phyloP scores from a whole-genome alignment of 2,329 filamentous ascomycete species.

The Cladobotryum protrusum region DNA sequence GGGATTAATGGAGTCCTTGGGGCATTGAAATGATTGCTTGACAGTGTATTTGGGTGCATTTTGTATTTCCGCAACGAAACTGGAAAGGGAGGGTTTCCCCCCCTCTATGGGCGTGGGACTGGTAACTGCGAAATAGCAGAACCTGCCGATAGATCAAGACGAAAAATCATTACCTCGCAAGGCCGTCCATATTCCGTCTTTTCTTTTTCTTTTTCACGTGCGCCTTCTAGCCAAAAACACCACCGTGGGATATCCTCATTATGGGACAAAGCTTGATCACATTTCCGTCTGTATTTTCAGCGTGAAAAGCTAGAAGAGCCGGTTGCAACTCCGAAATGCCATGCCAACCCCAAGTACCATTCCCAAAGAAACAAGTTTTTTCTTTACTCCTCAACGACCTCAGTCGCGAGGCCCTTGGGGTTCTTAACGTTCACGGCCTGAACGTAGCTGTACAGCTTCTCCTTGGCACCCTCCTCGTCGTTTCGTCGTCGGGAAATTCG shows the following conservation, averaged over 20 bases:
- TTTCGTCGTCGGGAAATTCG: constrained; percentile 99
- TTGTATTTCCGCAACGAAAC: constrained; percentile 12
- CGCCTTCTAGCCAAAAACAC: constrained; percentile 3
- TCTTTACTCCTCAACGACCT: constrained; percentile 70
- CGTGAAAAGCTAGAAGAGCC: constrained; percentile 39
- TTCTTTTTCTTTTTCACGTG: not conserved
- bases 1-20: constrained; percentile 39
- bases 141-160: constrained; percentile 11
- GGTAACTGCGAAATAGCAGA: constrained; percentile 8
- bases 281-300: constrained; percentile 31
- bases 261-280: constrained; percentile 25
- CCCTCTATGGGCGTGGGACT: constrained; percentile 7
- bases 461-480: constrained; percentile 98
- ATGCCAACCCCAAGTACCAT: constrained; percentile 37
- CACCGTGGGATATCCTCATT: constrained; percentile 2
- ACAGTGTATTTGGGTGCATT: constrained; percentile 30
- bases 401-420: constrained; percentile 93
- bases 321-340: constrained; percentile 42
- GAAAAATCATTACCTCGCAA: constrained; percentile 11
- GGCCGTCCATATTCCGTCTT: not conserved
- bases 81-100: constrained; percentile 6
- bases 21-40: constrained; percentile 25
- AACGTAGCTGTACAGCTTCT: constrained; percentile 99
- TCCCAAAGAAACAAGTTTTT: constrained; percentile 33
- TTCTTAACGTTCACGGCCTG: constrained; percentile 99